phyloP scores from a whole-genome alignment of 768 basidiomycete species.

The Hygrophoropsis aurantiaca region DNA sequence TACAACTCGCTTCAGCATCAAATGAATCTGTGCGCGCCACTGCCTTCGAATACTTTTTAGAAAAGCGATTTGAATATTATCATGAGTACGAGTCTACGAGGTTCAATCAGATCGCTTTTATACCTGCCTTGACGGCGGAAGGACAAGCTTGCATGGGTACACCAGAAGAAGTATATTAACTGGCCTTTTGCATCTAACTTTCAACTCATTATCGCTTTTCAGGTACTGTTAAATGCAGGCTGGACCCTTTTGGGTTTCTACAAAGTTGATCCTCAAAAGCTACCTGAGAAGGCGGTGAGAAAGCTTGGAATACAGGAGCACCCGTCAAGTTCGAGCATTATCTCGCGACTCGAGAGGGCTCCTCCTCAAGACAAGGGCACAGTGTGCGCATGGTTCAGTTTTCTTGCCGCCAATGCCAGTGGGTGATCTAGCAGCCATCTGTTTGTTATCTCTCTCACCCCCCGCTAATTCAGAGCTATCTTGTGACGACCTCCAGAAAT shows the following conservation, averaged over 20 bases:
- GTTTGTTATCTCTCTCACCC: too few species aligned
- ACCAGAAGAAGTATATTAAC: constrained; percentile 53
- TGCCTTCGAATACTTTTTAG: constrained; percentile 79
- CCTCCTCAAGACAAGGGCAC: constrained; percentile 49
- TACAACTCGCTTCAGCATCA: constrained; percentile 50
- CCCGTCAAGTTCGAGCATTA: constrained; percentile 57
- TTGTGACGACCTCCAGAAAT: constrained; percentile 44
- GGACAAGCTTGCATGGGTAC: constrained; percentile 51
- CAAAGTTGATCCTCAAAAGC: constrained; percentile 54
- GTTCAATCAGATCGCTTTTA: constrained; percentile 61
- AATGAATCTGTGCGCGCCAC: constrained; percentile 45
- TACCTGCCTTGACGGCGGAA: constrained; percentile 60
- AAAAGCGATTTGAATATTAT: constrained; percentile 61
- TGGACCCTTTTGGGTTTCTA: constrained; percentile 73
- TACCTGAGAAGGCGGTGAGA: constrained; percentile 43
- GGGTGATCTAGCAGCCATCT: too few species aligned
- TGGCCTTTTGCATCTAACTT: too few species aligned
- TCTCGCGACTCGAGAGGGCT: constrained; percentile 50
- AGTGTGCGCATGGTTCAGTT: constrained; percentile 61
- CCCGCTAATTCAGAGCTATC: too few species aligned
- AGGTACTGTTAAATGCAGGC: constrained; percentile 67
- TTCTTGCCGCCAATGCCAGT: constrained; percentile 61
- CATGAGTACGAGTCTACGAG: constrained; percentile 48
- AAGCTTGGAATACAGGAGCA: constrained; percentile 67
- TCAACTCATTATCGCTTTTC: background rate